These are phyloP conservation scores for Scheffersomyces titani DNA, from an alignment of 1,139 yeast species.

Conservation along the genomic window DNA sequence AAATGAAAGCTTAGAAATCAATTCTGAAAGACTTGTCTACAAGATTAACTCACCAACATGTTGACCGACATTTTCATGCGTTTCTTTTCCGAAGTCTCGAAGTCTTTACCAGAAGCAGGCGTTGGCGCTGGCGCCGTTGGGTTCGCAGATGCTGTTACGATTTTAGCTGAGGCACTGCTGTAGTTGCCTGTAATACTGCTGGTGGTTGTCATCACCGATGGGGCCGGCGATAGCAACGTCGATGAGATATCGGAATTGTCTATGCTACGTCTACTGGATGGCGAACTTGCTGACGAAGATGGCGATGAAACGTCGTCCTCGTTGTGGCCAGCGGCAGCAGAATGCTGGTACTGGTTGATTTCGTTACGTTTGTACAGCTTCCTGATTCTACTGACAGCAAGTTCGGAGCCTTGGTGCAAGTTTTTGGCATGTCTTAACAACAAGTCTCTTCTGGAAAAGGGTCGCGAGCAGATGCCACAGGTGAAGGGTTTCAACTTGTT, in stretches of 20 bases:
- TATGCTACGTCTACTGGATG: constrained; percentile 8
- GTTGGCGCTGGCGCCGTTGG: constrained; percentile 1
- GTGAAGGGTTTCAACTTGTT: constrained; percentile 48
- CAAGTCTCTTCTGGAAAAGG: constrained; percentile 32
- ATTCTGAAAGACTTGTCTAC: neutral
- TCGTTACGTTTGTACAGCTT: constrained; percentile 34
- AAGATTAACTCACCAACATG: constrained; percentile 40
- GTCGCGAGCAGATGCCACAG: constrained; percentile 32
- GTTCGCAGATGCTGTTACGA: neutral
- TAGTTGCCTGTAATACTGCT: neutral
- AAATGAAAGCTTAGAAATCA: constrained; percentile 5
- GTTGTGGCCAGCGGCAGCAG: constrained; percentile 9
- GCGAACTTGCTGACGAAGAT: constrained; percentile 2
- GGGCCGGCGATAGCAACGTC: neutral
- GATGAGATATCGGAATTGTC: constrained; percentile 8
- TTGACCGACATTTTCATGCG: constrained; percentile 48
- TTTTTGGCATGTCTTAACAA: constrained; percentile 33
- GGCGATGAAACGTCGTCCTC: constrained; percentile 10
- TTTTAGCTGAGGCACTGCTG: constrained; percentile 1
- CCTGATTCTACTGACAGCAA: constrained; percentile 47
- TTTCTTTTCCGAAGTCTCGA: constrained; percentile 33
- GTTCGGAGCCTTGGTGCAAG: constrained; percentile 33
- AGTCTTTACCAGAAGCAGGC: constrained; percentile 8
- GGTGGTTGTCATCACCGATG: neutral
- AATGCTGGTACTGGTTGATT: constrained; percentile 1